Percentiles rank a stretch among this genome's conserved stretches.
Evolutionary conservation across 1,139 yeast species (phyloP).

Genomic region (Pneumocystis jirovecii): DNA sequence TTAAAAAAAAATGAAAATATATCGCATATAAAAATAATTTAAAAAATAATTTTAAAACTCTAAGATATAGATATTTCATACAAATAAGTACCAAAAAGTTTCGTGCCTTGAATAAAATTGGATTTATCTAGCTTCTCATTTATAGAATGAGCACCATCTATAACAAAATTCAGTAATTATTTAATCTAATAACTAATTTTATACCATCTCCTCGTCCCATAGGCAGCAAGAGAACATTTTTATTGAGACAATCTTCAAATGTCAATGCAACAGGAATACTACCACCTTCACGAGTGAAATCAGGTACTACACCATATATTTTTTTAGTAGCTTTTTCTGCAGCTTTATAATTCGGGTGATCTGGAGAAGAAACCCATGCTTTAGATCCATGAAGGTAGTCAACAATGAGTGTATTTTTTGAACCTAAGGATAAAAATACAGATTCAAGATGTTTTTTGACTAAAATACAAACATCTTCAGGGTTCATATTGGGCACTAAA

Average conservation of each 20-base stretch:
- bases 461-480: slow-evolving; percentile 58
- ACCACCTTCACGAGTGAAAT: slow-evolving; percentile 54
- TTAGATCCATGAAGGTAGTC: slow-evolving; percentile 86
- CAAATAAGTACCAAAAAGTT: slow-evolving; percentile 83
- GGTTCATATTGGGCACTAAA: slow-evolving; percentile 88
- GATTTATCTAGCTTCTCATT: slow-evolving; percentile 82
- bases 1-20: neutral
- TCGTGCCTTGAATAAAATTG: slow-evolving; percentile 86
- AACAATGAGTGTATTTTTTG: slow-evolving; percentile 59
- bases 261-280: slow-evolving; percentile 1
- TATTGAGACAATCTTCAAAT: slow-evolving; percentile 45
- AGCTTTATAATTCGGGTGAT: slow-evolving; percentile 82
- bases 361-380: slow-evolving; percentile 93
- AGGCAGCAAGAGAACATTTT: slow-evolving; percentile 66
- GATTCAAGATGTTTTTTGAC: slow-evolving; percentile 58
- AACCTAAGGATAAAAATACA: slow-evolving; percentile 48
- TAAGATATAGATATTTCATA: slow-evolving; percentile 54
- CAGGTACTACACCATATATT: slow-evolving; percentile 92
- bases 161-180: neutral
- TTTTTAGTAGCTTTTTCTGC: slow-evolving; percentile 87
- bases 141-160: slow-evolving; percentile 87
- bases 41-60: neutral
- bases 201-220: slow-evolving; percentile 90
- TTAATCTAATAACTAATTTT: neutral
- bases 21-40: neutral